phyloP scores from a whole-genome alignment of 1,284 basidiomycete species.

The Fomitiporia mediterranea region DNA sequence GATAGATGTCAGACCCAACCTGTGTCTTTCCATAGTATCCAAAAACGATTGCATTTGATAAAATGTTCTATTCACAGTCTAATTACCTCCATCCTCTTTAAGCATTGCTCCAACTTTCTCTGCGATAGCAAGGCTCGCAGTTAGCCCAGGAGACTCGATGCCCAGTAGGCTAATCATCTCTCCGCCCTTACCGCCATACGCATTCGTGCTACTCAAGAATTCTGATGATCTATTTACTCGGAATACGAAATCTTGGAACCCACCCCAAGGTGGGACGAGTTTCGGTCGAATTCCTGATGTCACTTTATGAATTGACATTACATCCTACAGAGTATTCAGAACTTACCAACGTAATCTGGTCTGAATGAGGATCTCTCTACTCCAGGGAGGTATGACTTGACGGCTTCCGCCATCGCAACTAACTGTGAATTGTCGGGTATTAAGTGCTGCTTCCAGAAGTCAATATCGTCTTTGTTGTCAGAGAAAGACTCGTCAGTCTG shows the following conservation, averaged over 20 bases:
- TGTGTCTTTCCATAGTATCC: not conserved
- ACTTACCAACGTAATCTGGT: constrained; percentile 90
- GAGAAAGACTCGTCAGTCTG: constrained; percentile 26
- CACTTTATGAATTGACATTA: too few species aligned
- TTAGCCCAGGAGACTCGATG: constrained; percentile 76
- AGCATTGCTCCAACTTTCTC: constrained; percentile 65
- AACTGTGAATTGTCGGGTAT: constrained; percentile 63
- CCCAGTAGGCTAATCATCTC: constrained; percentile 74
- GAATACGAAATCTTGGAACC: constrained; percentile 85
- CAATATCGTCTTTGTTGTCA: constrained; percentile 44
- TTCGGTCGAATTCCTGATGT: constrained; percentile 95
- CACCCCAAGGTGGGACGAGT: constrained; percentile 65
- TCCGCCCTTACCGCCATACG: constrained; percentile 25
- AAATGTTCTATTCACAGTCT: not conserved
- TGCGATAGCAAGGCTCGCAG: constrained; percentile 69
- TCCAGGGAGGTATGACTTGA: constrained; percentile 71
- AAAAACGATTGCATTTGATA: constrained; percentile 4
- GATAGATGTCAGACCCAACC: constrained; percentile 3
- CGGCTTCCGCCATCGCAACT: constrained; percentile 60
- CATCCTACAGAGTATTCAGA: too few species aligned
- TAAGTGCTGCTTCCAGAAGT: constrained; percentile 76
- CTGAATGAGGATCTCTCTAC: constrained; percentile 62
- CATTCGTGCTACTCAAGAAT: constrained; percentile 23
- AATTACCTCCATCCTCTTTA: constrained; percentile 2
- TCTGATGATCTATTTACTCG: constrained; percentile 45